A percentile compares a stretch with the other conserved stretches of the same genome.
Conservation (phyloP, 495 filamentous ascomycete genomes). For the Trichocladium uniseriatum region DNA sequence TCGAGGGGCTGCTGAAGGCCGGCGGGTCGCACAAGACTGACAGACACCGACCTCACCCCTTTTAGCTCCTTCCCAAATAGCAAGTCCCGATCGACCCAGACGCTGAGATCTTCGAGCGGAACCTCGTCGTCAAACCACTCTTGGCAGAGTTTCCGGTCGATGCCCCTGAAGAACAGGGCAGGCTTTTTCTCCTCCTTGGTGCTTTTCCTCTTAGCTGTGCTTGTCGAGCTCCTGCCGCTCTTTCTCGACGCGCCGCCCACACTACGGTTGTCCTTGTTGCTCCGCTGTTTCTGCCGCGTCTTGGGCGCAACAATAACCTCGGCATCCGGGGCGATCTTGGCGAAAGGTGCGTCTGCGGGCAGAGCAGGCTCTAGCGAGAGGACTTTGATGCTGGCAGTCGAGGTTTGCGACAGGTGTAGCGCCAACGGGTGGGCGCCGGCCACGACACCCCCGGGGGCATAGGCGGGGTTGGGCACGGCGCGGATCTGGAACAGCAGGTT, state of each 20-base stretch:
- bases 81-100: slow-evolving; percentile 77
- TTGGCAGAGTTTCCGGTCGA: slow-evolving; percentile 55
- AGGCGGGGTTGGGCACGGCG: slow-evolving; percentile 76
- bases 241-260: slow-evolving; percentile 56
- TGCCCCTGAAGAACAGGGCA: slow-evolving; percentile 64
- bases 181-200: slow-evolving; percentile 51
- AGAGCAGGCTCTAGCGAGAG: slow-evolving; percentile 68
- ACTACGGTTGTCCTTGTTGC: slow-evolving; percentile 55
- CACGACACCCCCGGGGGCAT: slow-evolving; percentile 37
- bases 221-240: slow-evolving; percentile 64
- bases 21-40: slow-evolving; percentile 71
- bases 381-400: slow-evolving; percentile 83
- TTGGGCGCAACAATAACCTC: slow-evolving; percentile 97
- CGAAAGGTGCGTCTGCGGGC: slow-evolving; percentile 61
- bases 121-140: slow-evolving; percentile 65
- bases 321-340: slow-evolving; percentile 85
- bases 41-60: slow-evolving; percentile 60
- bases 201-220: slow-evolving; percentile 55
- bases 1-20: slow-evolving; percentile 68
- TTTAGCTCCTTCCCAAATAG: slow-evolving; percentile 58
- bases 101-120: slow-evolving; percentile 51
- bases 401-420: slow-evolving; percentile 88
- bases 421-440: slow-evolving; percentile 66
- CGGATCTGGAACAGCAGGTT: slow-evolving; percentile 91
- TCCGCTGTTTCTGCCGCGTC: slow-evolving; percentile 40